A percentile compares a stretch with the other conserved stretches of the same genome.
Evolutionary conservation across 2,329 filamentous ascomycete species (phyloP).

Genomic region (Phyllosticta citriasiana): DNA sequence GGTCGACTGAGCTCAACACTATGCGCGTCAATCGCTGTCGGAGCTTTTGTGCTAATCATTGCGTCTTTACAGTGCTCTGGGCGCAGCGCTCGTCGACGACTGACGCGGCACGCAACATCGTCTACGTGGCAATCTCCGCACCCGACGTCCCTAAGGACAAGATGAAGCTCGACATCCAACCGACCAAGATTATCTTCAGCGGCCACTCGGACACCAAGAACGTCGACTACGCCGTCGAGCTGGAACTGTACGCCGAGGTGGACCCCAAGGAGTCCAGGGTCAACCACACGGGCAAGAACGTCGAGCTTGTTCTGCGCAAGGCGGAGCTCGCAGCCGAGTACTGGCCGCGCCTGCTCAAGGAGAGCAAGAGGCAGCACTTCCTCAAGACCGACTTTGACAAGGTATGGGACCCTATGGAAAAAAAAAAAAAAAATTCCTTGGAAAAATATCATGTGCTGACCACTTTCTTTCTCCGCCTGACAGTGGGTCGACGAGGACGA

Average conservation of each 20-base stretch:
- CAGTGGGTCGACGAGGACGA: slow-evolving; percentile 97
- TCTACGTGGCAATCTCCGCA: slow-evolving; percentile 86
- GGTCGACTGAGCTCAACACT: not conserved
- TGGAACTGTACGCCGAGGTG: slow-evolving; percentile 87
- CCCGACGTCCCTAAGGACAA: slow-evolving; percentile 69
- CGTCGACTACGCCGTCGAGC: slow-evolving; percentile 72
- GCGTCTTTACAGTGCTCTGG: slow-evolving; percentile 62
- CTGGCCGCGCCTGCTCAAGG: slow-evolving; percentile 94
- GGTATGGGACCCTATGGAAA: slow-evolving; percentile 36
- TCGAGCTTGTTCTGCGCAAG: slow-evolving; percentile 90
- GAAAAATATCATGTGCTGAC: not conserved
- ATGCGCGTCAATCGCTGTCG: not conserved
- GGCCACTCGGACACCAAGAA: slow-evolving; percentile 79
- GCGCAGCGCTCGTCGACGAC: slow-evolving; percentile 82
- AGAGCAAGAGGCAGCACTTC: slow-evolving; percentile 81
- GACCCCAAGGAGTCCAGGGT: slow-evolving; percentile 74
- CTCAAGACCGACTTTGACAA: slow-evolving; percentile 99
- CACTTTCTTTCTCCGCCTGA: not conserved
- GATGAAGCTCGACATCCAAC: slow-evolving; percentile 74
- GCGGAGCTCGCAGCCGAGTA: slow-evolving; percentile 91
- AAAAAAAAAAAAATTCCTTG: too few relatives aligned
- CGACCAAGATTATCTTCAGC: slow-evolving; percentile 67
- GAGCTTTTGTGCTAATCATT: slow-evolving; percentile 16
- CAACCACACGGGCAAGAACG: slow-evolving; percentile 77
- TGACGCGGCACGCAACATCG: slow-evolving; percentile 80